phyloP scores from a whole-genome alignment of 2,329 filamentous ascomycete species.

The Trichophaea hybrida region DNA sequence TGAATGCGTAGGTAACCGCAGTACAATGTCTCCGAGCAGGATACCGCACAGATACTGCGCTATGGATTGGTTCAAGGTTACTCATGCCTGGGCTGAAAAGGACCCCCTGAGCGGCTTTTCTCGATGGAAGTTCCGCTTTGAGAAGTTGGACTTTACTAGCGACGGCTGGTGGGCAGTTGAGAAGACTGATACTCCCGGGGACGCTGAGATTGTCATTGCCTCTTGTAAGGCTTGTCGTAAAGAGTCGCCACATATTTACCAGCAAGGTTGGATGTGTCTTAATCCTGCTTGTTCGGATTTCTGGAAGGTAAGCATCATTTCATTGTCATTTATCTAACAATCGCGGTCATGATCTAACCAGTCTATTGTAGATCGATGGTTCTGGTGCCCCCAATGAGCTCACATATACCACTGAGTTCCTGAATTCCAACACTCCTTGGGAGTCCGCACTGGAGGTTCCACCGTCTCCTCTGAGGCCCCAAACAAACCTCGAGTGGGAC shows the following conservation, averaged over 20 bases:
- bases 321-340: constrained; percentile 3
- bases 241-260: constrained; percentile 30
- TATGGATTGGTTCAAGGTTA: constrained; percentile 54
- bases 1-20: constrained; percentile 36
- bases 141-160: constrained; percentile 42
- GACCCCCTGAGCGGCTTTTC: constrained; percentile 31
- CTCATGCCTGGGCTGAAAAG: constrained; percentile 53
- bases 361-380: constrained; percentile 1
- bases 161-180: constrained; percentile 46
- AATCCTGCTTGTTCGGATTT: constrained; percentile 39
- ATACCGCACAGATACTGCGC: constrained; percentile 49
- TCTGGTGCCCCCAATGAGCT: constrained; percentile 29
- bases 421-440: constrained; percentile 40
- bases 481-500: constrained; percentile 11
- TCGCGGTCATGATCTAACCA: too few relatives aligned
- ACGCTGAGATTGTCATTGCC: constrained; percentile 26
- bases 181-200: constrained; percentile 28
- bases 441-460: constrained; percentile 27
- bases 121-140: constrained; percentile 47
- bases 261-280: constrained; percentile 46
- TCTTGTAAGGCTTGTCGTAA: constrained; percentile 34
- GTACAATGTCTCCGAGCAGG: constrained; percentile 36
- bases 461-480: constrained; percentile 26
- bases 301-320: constrained; percentile 35
- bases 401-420: constrained; percentile 43